Conservation (phyloP, 163 green algal species). For the Scenedesmus sp. region DNA sequence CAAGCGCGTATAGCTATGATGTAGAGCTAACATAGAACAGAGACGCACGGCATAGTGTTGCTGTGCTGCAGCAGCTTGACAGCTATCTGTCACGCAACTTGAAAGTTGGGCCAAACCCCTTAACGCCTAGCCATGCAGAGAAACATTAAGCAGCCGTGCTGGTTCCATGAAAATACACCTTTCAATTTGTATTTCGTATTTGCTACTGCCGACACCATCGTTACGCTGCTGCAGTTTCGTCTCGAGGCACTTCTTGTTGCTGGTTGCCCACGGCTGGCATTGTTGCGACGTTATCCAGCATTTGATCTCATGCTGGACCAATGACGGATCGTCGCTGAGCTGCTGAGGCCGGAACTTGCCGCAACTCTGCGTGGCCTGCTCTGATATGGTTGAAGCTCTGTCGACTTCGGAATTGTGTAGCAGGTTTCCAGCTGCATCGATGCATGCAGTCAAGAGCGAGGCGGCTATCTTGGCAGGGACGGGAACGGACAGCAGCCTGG, state of each 20-base stretch:
- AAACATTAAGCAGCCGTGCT: not conserved
- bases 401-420: not conserved
- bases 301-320: not conserved
- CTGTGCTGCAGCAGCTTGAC: not conserved
- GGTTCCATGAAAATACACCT: too few relatives aligned
- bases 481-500: not conserved
- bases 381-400: not conserved
- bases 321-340: not conserved
- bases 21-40: not conserved
- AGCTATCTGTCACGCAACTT: not conserved
- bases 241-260: not conserved
- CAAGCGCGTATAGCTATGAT: not conserved
- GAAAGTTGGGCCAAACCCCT: not conserved
- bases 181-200: not conserved
- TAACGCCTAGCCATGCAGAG: not conserved
- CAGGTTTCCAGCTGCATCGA: conserved; percentile 1
- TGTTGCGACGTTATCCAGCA: not conserved
- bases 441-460: not conserved
- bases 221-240: not conserved
- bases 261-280: not conserved
- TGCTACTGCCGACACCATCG: not conserved
- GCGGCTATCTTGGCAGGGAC: conserved; percentile 1
- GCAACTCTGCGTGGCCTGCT: not conserved
- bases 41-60: too few relatives aligned
- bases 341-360: not conserved